Evolutionary conservation across 129 eudicot genomes (phyloP), one percentile per base, ranked within the genome.

Genomic region (Scalesia atractyloides): DNA sequence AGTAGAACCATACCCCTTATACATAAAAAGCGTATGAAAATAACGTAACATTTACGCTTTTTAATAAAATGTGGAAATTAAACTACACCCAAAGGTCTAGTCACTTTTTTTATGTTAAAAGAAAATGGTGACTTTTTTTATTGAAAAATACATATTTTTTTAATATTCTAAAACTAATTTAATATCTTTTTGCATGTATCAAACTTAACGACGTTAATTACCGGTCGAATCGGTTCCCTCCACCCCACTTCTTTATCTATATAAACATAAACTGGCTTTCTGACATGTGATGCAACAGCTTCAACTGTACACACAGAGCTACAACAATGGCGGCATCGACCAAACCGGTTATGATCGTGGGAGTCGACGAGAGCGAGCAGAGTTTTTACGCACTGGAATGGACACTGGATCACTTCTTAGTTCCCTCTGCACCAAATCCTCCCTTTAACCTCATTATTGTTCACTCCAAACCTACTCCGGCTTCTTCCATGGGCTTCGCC

Each of bases 341-440:
- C 6, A 86, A 88, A 65, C 84, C 89, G 16, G 93, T 91, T 66
- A 86, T 91, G 90, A 74, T 91, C 63, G 82, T 91, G 1, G 97
- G 87, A 33, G 20, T 91, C 2, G 97, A 91, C 52, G 97, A 91
- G 17, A 91, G 97, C 68, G 96, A 88, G 51, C 89, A 86, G 62
- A 86, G 97, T 66, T 81, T 67, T 64, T 86, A 81, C 41, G 96
- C 97, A 57, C 78, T 91, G 7, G 93, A 88, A 17, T 91, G 97
- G 97, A 74, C 93, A 10, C 73, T 91, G 9, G 80, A 83, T 54
- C 91, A 83, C 75, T 84, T 91, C 77, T 68, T 91, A 6, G 68
- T 69, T 13, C 86, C 89, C 2, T 44, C 66, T 7, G 73, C 78
- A 15, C 69, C 80, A 15, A 68, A 73, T 44, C 80, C 79, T 44